phyloP scores from a whole-genome alignment of 345 rosid genomes.

The Cardamine occulta region DNA sequence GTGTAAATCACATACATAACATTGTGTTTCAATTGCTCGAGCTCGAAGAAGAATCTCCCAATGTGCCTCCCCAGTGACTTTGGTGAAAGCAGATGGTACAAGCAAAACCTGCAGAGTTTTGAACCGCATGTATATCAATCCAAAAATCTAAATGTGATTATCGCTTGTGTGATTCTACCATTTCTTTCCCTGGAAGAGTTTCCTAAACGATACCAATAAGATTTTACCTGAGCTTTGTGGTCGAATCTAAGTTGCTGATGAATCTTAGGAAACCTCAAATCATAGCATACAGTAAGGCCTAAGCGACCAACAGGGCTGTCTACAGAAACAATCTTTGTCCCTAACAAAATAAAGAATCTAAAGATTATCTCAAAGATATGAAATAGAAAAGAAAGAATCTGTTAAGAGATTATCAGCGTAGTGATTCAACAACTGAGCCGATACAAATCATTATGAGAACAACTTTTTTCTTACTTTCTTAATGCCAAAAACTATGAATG shows the following conservation, averaged over 20 bases:
- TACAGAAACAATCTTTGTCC: constrained; percentile 66
- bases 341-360: constrained; percentile 44
- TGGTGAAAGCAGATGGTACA: constrained; percentile 91
- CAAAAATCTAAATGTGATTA: neutral
- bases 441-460: neutral
- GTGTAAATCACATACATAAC: constrained; percentile 63
- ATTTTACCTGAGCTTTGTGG: constrained; percentile 73
- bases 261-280: constrained; percentile 88
- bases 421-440: neutral
- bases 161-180: neutral
- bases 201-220: neutral
- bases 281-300: constrained; percentile 89
- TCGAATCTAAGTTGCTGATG: constrained; percentile 87
- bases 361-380: constrained; percentile 6
- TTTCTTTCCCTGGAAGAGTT: neutral
- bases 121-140: neutral
- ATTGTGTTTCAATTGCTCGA: constrained; percentile 93
- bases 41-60: constrained; percentile 97
- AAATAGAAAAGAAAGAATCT: neutral
- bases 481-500: neutral
- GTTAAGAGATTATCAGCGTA: neutral
- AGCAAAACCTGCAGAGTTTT: constrained; percentile 61
- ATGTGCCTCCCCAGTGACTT: constrained; percentile 86
- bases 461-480: neutral
- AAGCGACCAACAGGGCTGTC: constrained; percentile 87